Percentiles rank a stretch among this genome's conserved stretches.
phyloP scores from a whole-genome alignment of 2,329 filamentous ascomycete genomes.

The Aschersonia sp. region DNA sequence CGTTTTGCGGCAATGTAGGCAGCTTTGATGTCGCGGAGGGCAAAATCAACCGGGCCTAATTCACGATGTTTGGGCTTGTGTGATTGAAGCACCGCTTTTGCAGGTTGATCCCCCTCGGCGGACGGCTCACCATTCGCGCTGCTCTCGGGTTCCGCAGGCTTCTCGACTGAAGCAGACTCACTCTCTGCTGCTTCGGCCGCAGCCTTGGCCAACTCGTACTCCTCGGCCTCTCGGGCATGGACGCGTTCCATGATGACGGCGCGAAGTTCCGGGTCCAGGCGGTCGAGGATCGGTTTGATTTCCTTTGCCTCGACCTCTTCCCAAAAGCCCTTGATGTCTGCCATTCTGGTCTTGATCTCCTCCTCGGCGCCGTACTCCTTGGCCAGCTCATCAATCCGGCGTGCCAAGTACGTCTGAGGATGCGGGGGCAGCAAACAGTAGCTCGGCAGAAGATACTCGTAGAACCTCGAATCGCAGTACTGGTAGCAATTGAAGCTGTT shows the following conservation, averaged over 20 bases:
- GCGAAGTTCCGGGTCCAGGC: slow-evolving; percentile 47
- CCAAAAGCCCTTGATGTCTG: slow-evolving; percentile 75
- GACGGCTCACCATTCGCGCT: slow-evolving; percentile 3
- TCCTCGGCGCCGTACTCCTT: slow-evolving; percentile 60
- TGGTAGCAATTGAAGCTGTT: slow-evolving; percentile 92
- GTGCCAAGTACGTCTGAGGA: slow-evolving; percentile 71
- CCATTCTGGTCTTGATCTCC: slow-evolving; percentile 52
- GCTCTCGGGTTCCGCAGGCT: slow-evolving; percentile 7
- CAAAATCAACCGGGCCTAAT: slow-evolving; percentile 41
- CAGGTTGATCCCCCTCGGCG: slow-evolving; percentile 7
- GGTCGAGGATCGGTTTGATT: slow-evolving; percentile 54
- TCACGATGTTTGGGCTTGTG: slow-evolving; percentile 26
- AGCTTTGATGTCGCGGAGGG: slow-evolving; percentile 60
- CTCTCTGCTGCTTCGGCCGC: background rate
- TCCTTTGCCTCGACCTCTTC: slow-evolving; percentile 63
- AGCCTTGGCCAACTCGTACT: slow-evolving; percentile 6
- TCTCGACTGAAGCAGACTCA: slow-evolving; percentile 4
- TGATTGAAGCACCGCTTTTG: slow-evolving; percentile 12
- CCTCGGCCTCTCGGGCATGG: slow-evolving; percentile 24
- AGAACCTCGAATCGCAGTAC: slow-evolving; percentile 86
- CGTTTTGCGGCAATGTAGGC: slow-evolving; percentile 74
- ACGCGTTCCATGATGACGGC: slow-evolving; percentile 48
- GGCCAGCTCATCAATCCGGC: slow-evolving; percentile 65
- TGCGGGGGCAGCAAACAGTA: slow-evolving; percentile 89
- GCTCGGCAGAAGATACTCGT: slow-evolving; percentile 92